Evolutionary conservation across 306 rosid genomes (phyloP), one percentile per base, ranked within the genome.

Genomic region (Echinosophora koreensis): DNA sequence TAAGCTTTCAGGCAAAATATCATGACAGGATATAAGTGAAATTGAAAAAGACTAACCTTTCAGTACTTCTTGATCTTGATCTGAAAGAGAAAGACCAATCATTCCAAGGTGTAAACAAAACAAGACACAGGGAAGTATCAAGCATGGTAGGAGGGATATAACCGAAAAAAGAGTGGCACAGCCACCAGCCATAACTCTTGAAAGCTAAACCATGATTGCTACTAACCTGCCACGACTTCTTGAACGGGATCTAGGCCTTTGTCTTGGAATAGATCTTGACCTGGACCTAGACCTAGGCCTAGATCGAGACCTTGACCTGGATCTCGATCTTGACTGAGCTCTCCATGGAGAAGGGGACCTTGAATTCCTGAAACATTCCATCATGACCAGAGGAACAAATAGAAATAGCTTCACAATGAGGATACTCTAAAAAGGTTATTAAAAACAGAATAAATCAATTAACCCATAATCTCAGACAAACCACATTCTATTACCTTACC

Each of bases 171-270:
- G 13, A 6, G 28, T 57, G 17, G 14, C 17, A n/a, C 1, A 3
- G 5, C 22, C 61, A 77, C 39, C 15, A 60, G 13, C 61, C 30
- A 15, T 16, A 57, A 35, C 58, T 6, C 32, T 65, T 61, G 17
- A 57, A 46, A 39, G 74, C 56, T 3, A 74, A 70, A 52, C 27
- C 16, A 73, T 27, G 41, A 61, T 9, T 18, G 80, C 72, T 49
- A 86, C 88, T 71, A 79, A 96, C 99, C 99, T 95, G 85, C 97
- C 99, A 66, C 92, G 97, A 64, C 97, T 88, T 83, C 91, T 88
- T 0, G 97, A 89, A 8, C 49, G 84, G 64, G 97, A 87, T 67
- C 88, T 87, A 9, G 77, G 88, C 86, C 96, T 90, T 39, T 87
- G 93, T 81, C 86, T 86, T 11, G 92, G 84, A 84, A 73, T 73